Conservation (phyloP, 2,329 filamentous ascomycete genomes). For the Penicillium sp. region DNA sequence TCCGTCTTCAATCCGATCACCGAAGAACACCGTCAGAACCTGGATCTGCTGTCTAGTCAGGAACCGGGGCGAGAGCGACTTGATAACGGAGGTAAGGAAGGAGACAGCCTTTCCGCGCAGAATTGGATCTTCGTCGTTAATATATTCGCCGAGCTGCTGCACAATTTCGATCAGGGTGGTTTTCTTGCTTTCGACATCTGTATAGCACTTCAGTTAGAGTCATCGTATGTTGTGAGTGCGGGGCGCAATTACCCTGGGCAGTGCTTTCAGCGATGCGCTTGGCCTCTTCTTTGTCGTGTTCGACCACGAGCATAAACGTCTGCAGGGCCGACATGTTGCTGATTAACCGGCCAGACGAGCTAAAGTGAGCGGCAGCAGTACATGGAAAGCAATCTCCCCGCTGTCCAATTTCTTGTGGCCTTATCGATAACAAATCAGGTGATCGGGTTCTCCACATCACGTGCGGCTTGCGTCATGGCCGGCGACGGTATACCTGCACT, state of each 20-base stretch:
- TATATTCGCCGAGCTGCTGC: constrained; percentile 60
- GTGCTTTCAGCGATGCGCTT: constrained; percentile 41
- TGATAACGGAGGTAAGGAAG: constrained; percentile 43
- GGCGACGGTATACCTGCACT: constrained; percentile 4
- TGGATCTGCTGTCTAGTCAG: constrained; percentile 57
- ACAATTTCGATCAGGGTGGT: constrained; percentile 59
- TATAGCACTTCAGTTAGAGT: constrained; percentile 9
- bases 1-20: constrained; percentile 60
- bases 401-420: constrained; percentile 23
- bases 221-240: constrained; percentile 7
- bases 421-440: constrained; percentile 36
- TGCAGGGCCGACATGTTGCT: constrained; percentile 46
- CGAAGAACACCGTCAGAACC: constrained; percentile 60
- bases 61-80: constrained; percentile 49
- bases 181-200: constrained; percentile 56
- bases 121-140: constrained; percentile 60
- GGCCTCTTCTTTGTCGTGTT: constrained; percentile 45
- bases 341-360: constrained; percentile 13
- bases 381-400: constrained; percentile 10
- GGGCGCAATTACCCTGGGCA: constrained; percentile 38
- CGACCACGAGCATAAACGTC: constrained; percentile 46
- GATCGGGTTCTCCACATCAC: constrained; percentile 20
- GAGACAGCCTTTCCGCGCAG: constrained; percentile 55
- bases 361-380: constrained; percentile 7
- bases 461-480: constrained; percentile 23